phyloP scores from a whole-genome alignment of 768 basidiomycete species.

The Clitopilus passeckerianus region DNA sequence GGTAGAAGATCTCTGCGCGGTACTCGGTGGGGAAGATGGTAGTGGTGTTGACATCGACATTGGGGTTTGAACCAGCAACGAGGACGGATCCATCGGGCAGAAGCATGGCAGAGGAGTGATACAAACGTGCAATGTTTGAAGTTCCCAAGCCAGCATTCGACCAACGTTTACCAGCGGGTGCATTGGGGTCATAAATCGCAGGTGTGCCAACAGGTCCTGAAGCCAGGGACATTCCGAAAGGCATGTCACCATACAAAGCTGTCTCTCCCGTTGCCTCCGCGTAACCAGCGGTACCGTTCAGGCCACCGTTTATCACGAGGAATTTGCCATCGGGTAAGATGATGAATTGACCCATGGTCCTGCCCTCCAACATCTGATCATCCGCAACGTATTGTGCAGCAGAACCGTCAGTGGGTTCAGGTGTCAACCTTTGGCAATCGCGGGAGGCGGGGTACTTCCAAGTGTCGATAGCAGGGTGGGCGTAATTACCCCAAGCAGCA shows the following conservation, averaged over 20 bases:
- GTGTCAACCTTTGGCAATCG: conserved; percentile 84
- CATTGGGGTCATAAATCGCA: conserved; percentile 66
- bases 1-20: conserved; percentile 86
- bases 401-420: conserved; percentile 73
- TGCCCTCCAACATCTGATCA: conserved; percentile 67
- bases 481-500: conserved; percentile 72
- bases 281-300: conserved; percentile 85
- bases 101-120: conserved; percentile 77
- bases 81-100: conserved; percentile 81
- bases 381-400: conserved; percentile 59
- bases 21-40: conserved; percentile 74
- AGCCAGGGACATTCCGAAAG: conserved; percentile 56
- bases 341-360: conserved; percentile 94
- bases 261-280: conserved; percentile 43
- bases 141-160: conserved; percentile 50
- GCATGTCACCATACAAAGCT: conserved; percentile 45
- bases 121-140: conserved; percentile 63
- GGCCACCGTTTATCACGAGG: conserved; percentile 77
- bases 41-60: conserved; percentile 68
- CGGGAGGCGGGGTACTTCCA: conserved; percentile 65
- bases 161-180: conserved; percentile 59
- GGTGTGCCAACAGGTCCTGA: conserved; percentile 64
- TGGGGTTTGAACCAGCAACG: conserved; percentile 91
- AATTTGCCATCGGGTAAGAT: conserved; percentile 73
- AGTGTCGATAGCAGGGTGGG: conserved; percentile 69